phyloP scores from a whole-genome alignment of 2,329 filamentous ascomycete genomes.

The Coleophoma crateriformis region DNA sequence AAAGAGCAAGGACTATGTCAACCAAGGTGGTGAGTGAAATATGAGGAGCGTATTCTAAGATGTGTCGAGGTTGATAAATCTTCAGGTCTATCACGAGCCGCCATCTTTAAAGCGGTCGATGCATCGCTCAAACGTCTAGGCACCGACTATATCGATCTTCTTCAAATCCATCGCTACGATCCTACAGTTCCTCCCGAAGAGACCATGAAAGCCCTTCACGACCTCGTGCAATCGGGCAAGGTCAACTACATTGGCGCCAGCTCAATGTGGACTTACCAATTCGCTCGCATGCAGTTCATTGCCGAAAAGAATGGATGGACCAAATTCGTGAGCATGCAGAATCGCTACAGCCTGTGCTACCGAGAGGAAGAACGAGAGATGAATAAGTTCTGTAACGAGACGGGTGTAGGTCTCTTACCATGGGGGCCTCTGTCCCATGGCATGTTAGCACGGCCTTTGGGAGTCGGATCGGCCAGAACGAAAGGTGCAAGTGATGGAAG shows the following conservation, averaged over 20 bases:
- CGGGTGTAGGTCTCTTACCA: conserved; percentile 35
- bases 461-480: conserved; percentile 9
- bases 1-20: conserved; percentile 43
- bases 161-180: conserved; percentile 57
- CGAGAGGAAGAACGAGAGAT: conserved; percentile 50
- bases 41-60: conserved; percentile 7
- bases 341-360: conserved; percentile 47
- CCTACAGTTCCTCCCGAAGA: conserved; percentile 44
- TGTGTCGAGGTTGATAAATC: not conserved
- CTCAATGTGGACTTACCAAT: conserved; percentile 42
- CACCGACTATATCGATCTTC: conserved; percentile 51
- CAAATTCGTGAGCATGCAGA: conserved; percentile 53
- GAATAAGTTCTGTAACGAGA: conserved; percentile 35
- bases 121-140: conserved; percentile 48
- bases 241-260: conserved; percentile 49
- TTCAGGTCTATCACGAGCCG: conserved; percentile 51
- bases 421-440: conserved; percentile 29
- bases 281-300: conserved; percentile 42
- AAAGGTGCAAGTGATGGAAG: conserved; percentile 23
- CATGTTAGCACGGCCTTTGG: conserved; percentile 23
- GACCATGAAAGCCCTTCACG: conserved; percentile 57
- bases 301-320: conserved; percentile 49
- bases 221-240: conserved; percentile 51
- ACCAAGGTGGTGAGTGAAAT: conserved; percentile 22
- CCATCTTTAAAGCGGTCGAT: conserved; percentile 62